These are phyloP conservation scores for Crassisporium funariophilum DNA, from an alignment of 768 basidiomycete species.

Conservation along the genomic window DNA sequence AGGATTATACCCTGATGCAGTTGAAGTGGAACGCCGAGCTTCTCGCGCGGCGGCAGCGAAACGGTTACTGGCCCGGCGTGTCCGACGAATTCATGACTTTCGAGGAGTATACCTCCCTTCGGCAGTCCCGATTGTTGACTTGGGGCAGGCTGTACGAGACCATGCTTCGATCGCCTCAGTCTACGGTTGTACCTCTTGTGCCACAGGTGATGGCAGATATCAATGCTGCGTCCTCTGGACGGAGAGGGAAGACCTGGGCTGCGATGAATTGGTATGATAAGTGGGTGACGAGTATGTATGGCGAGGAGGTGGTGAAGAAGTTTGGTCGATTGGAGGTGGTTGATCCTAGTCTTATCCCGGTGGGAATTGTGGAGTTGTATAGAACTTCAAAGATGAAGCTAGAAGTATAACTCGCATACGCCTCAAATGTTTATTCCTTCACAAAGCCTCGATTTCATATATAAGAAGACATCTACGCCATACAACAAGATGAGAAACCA, in stretches of 20 bases:
- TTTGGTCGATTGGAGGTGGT: constrained; percentile 43
- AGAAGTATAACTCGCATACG: too few species aligned
- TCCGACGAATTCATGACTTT: constrained; percentile 27
- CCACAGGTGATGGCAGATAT: constrained; percentile 1
- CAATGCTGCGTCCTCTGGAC: not conserved
- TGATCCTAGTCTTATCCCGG: constrained; percentile 40
- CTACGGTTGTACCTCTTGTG: not conserved
- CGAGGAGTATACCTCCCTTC: constrained; percentile 27
- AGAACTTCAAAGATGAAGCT: constrained; percentile 33
- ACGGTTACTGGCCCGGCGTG: not conserved
- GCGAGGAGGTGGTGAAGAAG: constrained; percentile 38
- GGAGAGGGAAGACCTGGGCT: too few species aligned
- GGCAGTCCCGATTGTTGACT: constrained; percentile 20
- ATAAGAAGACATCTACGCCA: too few species aligned
- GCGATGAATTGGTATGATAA: constrained; percentile 33
- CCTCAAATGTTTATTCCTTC: too few species aligned
- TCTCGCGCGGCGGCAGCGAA: not conserved
- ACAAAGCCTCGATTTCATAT: too few species aligned
- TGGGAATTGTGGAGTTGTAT: constrained; percentile 42
- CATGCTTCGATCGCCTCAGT: constrained; percentile 25
- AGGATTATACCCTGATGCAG: constrained; percentile 19
- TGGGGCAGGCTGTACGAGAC: constrained; percentile 28
- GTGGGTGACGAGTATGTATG: constrained; percentile 41
- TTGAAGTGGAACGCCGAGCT: constrained; percentile 28
- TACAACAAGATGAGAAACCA: too few species aligned